Base-by-base conservation (phyloP, 148 eudicot species). In the Nepenthes mirabilis region DNA sequence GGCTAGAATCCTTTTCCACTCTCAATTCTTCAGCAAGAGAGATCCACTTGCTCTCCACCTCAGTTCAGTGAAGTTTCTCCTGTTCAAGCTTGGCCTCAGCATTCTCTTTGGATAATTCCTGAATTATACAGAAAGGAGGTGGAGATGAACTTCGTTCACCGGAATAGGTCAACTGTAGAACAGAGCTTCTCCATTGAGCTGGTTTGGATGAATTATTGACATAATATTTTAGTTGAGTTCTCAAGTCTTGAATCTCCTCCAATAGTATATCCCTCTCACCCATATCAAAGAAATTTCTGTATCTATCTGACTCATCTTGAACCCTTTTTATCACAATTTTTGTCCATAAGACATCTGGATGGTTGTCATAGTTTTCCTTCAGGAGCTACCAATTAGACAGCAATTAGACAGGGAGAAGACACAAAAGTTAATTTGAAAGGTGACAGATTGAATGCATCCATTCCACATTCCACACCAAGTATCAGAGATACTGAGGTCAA, bases 181-280 rank as follows among this genome's bases (percentile, higher is more conserved):
- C 72, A 65, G 82, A 74, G 61, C 76, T 65, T 59, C 60, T 71
- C 57, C 67, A 70, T 61, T 58, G 71, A 48, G 70, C 59, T 7
- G 70, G 50, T 63, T 73, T 81, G 1, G 83, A 70, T 32, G 95
- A 80, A 69, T 74, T 74, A 53, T 93, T 87, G 32, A 81, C 68
- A 60, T 88, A 93, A 66, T 68, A 80, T 36, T 82, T 86, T 37
- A 93, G 86, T 63, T 93, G 98, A 66, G 64, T 72, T 71, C 89
- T 83, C 65, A 93, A 65, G 72, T 93, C 95, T 57, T 88, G 95
- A 67, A 88, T 80, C 70, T 93, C 98, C 66, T 93, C 98, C 75
- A 82, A 57, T 65, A 93, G 58, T 36, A 93, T 85, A 68, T 93
- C 98, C 79, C 83, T 82, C 76, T 93, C 98, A 7, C 96, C 98